Evolutionary conservation across 2,329 filamentous ascomycete species (phyloP).

Genomic region (Penicillium sp.): DNA sequence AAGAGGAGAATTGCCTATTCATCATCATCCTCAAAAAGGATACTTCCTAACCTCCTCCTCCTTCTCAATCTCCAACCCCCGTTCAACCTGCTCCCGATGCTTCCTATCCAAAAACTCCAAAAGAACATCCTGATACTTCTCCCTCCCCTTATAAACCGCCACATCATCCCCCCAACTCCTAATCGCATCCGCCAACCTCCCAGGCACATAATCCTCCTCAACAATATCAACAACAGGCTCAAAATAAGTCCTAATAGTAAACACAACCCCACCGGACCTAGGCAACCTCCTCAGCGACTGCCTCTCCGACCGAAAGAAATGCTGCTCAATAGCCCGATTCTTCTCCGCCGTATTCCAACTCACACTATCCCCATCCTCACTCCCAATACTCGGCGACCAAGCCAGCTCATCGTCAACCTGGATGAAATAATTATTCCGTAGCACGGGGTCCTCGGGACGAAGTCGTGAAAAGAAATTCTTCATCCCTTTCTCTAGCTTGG

Average conservation of each 20-base stretch:
- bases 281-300: slow-evolving; percentile 65
- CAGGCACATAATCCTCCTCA: slow-evolving; percentile 71
- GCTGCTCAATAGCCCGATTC: slow-evolving; percentile 66
- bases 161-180: slow-evolving; percentile 80
- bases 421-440: slow-evolving; percentile 81
- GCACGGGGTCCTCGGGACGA: slow-evolving; percentile 61
- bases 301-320: slow-evolving; percentile 73
- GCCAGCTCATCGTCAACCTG: slow-evolving; percentile 75
- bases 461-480: slow-evolving; percentile 73
- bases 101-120: slow-evolving; percentile 71
- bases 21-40: slow-evolving; percentile 48
- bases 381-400: slow-evolving; percentile 73
- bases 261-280: slow-evolving; percentile 57
- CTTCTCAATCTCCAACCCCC: slow-evolving; percentile 59
- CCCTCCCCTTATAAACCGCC: slow-evolving; percentile 70
- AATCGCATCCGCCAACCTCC: slow-evolving; percentile 70
- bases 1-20: no score
- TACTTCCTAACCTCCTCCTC: slow-evolving; percentile 61
- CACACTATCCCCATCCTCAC: slow-evolving; percentile 61
- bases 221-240: slow-evolving; percentile 65
- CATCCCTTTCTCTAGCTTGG: slow-evolving; percentile 74
- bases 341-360: slow-evolving; percentile 76
- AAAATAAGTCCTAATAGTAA: slow-evolving; percentile 79
- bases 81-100: slow-evolving; percentile 68
- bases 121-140: slow-evolving; percentile 68